Base-by-base conservation (phyloP, 257 asterid species). In the Solanum peruvianum region DNA sequence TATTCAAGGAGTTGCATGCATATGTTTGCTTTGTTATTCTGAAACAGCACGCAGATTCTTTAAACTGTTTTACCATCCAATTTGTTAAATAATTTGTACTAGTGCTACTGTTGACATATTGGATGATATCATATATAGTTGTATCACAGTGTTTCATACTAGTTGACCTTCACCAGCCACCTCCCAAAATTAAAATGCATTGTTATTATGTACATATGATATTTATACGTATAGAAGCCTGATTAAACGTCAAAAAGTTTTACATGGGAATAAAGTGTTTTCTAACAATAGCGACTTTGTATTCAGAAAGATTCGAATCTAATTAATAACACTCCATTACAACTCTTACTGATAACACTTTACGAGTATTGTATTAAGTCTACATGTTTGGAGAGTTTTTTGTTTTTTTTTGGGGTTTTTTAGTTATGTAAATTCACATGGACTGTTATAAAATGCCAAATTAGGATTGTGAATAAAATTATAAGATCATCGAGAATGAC, bases 11-110 rank as follows among this genome's bases (percentile, higher is more conserved):
- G 86, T 75, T 90, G 87, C 88, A 83, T 91, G 85, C 88, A 66
- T 86, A 84, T 88, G 72, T 9, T 81, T 66, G 87, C 31, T 85
- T 87, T 82, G 77, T 75, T 87, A 25, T 52, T 83, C n/a, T 45
- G 86, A 86, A 70, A 45, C 87, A 69, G 82, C 88, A 39, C 90
- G 87, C 64, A 86, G 82, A 92, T 90, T 86, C 92, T 86, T n/a
- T 84, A 75, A 44, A 71, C 83, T 88, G 72, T 78, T 92, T 88
- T 88, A 88, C 90, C 7, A 37, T 37, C 39, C 39, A 37, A 37
- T 37, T 37, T 20, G n/a, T 10, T 13, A 70, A 29, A 69, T 31
- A 69, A 5, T 67, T 27, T 16, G 13, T 16, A 70, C 42, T 16
- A 12, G 4, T 70, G 37, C 29, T 20, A 73, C 5, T n/a, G 39